Conservation (phyloP, 345 rosid genomes). For the Murraya koenigii region DNA sequence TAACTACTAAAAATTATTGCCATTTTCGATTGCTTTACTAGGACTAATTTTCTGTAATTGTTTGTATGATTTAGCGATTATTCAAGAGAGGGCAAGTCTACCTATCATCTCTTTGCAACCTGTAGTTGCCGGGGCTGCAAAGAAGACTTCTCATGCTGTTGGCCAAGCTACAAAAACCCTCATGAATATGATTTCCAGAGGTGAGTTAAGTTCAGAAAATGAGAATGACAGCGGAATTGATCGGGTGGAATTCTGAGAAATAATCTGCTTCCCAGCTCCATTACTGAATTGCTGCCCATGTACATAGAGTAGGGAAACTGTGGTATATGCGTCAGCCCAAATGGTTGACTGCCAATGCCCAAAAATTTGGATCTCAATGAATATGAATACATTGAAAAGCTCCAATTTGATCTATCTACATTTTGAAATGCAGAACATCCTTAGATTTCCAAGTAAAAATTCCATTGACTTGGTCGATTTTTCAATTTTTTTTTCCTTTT, state of each 20-base stretch:
- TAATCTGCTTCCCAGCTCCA: neutral
- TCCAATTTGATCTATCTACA: neutral
- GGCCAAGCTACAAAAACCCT: constrained; percentile 75
- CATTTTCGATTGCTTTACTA: neutral
- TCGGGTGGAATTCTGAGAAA: constrained; percentile 34
- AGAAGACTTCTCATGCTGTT: constrained; percentile 74
- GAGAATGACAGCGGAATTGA: constrained; percentile 33
- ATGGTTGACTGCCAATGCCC: neutral
- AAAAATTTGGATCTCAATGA: neutral
- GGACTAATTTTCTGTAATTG: constrained; percentile 8
- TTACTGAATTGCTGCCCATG: neutral
- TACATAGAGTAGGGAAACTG: constrained; percentile 10
- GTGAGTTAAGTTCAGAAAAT: constrained; percentile 36
- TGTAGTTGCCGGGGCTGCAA: constrained; percentile 73
- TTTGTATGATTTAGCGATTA: constrained; percentile 60
- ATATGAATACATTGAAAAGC: neutral
- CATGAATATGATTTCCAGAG: constrained; percentile 58
- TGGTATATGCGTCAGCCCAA: neutral
- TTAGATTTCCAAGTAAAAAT: no score
- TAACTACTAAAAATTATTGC: neutral
- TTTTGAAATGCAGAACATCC: no score
- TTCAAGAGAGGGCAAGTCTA: constrained; percentile 85
- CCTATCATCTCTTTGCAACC: constrained; percentile 79
- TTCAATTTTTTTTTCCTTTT: no score
- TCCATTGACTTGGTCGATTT: no score